Percentiles rank a stretch among this genome's conserved stretches.
These are phyloP conservation scores for Testicularia cyperi DNA, from an alignment of 1,284 basidiomycete genomes.

Conservation along the genomic window DNA sequence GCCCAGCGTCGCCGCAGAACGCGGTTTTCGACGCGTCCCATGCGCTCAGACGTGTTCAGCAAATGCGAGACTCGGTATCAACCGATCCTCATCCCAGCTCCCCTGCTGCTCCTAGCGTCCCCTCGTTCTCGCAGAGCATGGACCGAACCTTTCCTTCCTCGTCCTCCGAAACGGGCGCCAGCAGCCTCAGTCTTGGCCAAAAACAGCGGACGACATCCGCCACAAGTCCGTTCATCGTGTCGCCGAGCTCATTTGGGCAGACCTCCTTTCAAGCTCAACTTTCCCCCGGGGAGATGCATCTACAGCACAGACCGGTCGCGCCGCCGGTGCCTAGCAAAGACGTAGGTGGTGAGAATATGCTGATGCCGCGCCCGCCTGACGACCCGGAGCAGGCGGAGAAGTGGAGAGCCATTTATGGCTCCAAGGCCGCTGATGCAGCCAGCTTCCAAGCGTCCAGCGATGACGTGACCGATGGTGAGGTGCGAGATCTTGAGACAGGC, in stretches of 20 bases:
- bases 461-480: constrained; percentile 5
- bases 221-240: no score
- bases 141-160: constrained; percentile 15
- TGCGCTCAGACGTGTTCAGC: constrained; percentile 15
- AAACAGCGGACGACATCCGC: no score
- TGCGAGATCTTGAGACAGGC: neutral
- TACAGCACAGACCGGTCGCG: no score
- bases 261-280: no score
- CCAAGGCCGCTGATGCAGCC: constrained; percentile 15
- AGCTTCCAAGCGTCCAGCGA: constrained; percentile 20
- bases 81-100: constrained; percentile 12
- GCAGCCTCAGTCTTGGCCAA: constrained; percentile 22
- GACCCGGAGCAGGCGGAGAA: constrained; percentile 24
- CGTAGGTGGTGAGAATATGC: no score
- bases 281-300: no score
- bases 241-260: no score
- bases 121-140: constrained; percentile 12
- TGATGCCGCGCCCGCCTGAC: constrained; percentile 20
- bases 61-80: constrained; percentile 21
- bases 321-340: no score
- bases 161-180: constrained; percentile 22
- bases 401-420: constrained; percentile 38
- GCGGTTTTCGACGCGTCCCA: constrained; percentile 20
- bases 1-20: constrained; percentile 2
- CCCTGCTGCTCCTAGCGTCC: constrained; percentile 5